A percentile compares a stretch with the other conserved stretches of the same genome.
Conservation (phyloP, 306 rosid genomes). For the Prunus salicina region DNA sequence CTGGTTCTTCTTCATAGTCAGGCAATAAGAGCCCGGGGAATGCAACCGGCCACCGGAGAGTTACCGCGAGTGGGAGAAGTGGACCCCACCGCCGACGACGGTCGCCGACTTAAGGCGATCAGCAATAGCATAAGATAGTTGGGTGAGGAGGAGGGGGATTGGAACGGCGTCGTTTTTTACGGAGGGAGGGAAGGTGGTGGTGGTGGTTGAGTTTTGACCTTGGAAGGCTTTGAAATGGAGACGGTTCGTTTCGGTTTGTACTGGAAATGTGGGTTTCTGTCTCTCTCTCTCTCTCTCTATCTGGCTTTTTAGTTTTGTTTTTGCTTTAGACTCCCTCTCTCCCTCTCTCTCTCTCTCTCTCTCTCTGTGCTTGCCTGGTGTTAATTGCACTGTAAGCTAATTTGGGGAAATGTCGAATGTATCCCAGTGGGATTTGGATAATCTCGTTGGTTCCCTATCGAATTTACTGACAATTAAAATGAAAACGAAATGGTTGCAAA, state of each 20-base stretch:
- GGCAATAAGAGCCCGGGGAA: conserved; percentile 6
- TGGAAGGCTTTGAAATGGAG: conserved; percentile 9
- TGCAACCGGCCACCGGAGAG: conserved; percentile 46
- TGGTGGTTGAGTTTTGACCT: conserved; percentile 49
- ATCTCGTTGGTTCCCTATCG: neutral
- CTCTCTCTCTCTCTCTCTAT: conserved; percentile 14
- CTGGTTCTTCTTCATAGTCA: conserved; percentile 85
- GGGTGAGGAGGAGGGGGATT: conserved; percentile 8
- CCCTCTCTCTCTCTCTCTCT: neutral
- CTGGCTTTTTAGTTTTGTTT: neutral
- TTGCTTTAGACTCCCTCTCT: neutral
- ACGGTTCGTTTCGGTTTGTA: conserved; percentile 40
- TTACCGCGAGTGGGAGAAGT: conserved; percentile 39
- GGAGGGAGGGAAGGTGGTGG: conserved; percentile 9
- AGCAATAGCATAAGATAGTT: conserved; percentile 47
- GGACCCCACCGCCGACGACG: conserved; percentile 49
- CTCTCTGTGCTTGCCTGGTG: conserved; percentile 11
- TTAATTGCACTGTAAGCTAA: conserved; percentile 38
- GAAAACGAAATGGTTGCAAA: neutral
- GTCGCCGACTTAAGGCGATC: conserved; percentile 59
- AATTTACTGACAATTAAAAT: neutral
- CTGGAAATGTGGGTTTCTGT: neutral
- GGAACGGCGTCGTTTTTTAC: conserved; percentile 31
- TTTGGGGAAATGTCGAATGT: conserved; percentile 14
- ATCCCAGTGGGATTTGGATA: neutral